phyloP scores from a whole-genome alignment of 2,329 filamentous ascomycete species.

The Pseudocercospora ulei region DNA sequence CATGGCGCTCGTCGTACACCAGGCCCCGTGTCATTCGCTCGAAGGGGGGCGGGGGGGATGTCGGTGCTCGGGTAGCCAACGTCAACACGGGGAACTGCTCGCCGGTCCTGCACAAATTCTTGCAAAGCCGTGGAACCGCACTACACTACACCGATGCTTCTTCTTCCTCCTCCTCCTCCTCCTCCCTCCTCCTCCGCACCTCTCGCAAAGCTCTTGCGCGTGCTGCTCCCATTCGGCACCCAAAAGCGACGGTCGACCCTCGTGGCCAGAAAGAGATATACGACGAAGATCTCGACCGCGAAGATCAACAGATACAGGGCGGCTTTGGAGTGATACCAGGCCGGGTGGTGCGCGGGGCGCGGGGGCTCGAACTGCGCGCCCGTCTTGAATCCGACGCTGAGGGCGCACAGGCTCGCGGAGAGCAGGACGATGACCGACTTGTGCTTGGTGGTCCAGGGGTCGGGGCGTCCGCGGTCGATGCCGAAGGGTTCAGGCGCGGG shows the following conservation, averaged over 20 bases:
- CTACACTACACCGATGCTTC: too few relatives aligned
- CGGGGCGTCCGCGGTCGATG: not conserved
- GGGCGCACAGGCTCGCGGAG: slow-evolving; percentile 18
- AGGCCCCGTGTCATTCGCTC: too few relatives aligned
- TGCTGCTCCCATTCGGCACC: slow-evolving; percentile 29
- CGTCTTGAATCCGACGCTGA: slow-evolving; percentile 26
- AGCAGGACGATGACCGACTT: slow-evolving; percentile 21
- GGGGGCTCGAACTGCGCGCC: slow-evolving; percentile 26
- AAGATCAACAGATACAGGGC: slow-evolving; percentile 30
- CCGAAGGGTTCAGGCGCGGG: slow-evolving; percentile 20
- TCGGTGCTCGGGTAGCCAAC: too few relatives aligned
- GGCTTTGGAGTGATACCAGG: slow-evolving; percentile 30
- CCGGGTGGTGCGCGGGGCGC: slow-evolving; percentile 24
- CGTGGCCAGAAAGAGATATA: slow-evolving; percentile 25
- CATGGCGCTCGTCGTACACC: too few relatives aligned
- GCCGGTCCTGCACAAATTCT: too few relatives aligned
- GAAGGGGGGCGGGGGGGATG: too few relatives aligned
- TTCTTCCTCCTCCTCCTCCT: too few relatives aligned
- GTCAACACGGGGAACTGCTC: too few relatives aligned
- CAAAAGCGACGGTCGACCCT: slow-evolving; percentile 28
- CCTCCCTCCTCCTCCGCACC: not conserved
- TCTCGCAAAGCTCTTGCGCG: slow-evolving; percentile 12
- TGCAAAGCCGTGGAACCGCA: too few relatives aligned
- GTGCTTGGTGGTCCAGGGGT: slow-evolving; percentile 15
- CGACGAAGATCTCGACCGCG: slow-evolving; percentile 29